A percentile compares a stretch with the other conserved stretches of the same genome.
Conservation (phyloP, 1,139 yeast genomes). For the Kodamaea alishanica region DNA sequence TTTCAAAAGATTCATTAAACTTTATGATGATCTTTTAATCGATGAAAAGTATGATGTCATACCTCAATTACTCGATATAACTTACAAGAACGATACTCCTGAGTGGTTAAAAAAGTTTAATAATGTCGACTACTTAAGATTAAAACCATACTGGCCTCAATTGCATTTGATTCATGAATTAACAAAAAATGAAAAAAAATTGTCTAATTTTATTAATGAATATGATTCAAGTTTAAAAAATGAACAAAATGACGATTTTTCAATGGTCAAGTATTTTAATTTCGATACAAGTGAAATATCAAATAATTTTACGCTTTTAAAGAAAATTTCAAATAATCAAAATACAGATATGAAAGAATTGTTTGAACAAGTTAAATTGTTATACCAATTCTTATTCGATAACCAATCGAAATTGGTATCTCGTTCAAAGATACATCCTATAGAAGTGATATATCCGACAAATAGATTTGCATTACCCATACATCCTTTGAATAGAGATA, state of each 20-base stretch:
- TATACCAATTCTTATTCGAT: constrained; percentile 21
- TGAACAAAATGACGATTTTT: constrained; percentile 12
- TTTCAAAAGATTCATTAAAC: constrained; percentile 9
- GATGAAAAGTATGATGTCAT: constrained; percentile 27
- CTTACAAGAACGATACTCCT: constrained; percentile 21
- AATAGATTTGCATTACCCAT: constrained; percentile 32
- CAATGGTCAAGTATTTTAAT: constrained; percentile 14
- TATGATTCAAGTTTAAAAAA: constrained; percentile 12
- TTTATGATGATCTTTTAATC: constrained; percentile 27
- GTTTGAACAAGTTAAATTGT: constrained; percentile 13
- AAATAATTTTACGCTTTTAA: background rate
- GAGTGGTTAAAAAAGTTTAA: constrained; percentile 23
- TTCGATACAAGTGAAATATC: background rate
- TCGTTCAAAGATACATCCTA: constrained; percentile 24
- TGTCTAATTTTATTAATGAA: constrained; percentile 5
- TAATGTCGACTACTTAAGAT: constrained; percentile 17
- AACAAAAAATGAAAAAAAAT: constrained; percentile 13
- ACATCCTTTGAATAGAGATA: constrained; percentile 27
- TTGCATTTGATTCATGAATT: constrained; percentile 34
- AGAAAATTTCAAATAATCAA: background rate
- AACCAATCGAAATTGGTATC: constrained; percentile 18
- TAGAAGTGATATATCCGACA: constrained; percentile 35
- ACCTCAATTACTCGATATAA: constrained; percentile 24
- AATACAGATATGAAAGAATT: constrained; percentile 4
- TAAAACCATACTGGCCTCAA: constrained; percentile 34